Conservation (phyloP, 352 stramenopile species). For the Phytophthora pini region DNA sequence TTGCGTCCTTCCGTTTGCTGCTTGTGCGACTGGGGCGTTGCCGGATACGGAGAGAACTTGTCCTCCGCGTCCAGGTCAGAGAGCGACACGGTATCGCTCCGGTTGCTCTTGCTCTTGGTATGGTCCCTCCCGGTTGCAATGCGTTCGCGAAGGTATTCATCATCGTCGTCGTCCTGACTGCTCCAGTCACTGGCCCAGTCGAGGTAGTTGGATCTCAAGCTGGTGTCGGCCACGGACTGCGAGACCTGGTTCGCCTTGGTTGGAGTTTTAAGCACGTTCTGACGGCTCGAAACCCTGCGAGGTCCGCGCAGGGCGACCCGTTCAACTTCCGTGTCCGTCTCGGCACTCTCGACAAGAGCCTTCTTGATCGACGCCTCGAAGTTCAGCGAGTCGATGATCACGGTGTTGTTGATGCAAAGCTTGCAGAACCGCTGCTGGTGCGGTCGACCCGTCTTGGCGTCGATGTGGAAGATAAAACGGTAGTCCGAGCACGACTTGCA, state of each 20-base stretch:
- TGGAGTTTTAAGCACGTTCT: slow-evolving; percentile 27
- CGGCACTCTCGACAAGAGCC: slow-evolving; percentile 10
- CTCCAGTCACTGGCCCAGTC: slow-evolving; percentile 47
- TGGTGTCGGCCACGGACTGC: slow-evolving; percentile 34
- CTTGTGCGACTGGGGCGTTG: slow-evolving; percentile 26
- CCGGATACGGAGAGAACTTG: slow-evolving; percentile 45
- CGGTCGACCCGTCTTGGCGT: slow-evolving; percentile 42
- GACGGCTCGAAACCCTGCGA: slow-evolving; percentile 18
- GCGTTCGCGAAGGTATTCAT: slow-evolving; percentile 42
- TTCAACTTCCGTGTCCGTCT: slow-evolving; percentile 33
- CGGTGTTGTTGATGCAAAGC: slow-evolving; percentile 51
- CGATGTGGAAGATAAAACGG: slow-evolving; percentile 53
- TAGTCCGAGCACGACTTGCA: slow-evolving; percentile 58
- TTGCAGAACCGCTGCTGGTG: slow-evolving; percentile 55
- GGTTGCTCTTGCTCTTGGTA: slow-evolving; percentile 24
- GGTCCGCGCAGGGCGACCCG: slow-evolving; percentile 19
- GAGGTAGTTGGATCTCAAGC: slow-evolving; percentile 43
- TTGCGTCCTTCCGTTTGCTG: slow-evolving; percentile 45
- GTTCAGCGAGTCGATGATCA: slow-evolving; percentile 35
- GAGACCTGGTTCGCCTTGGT: slow-evolving; percentile 19
- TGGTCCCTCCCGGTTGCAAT: slow-evolving; percentile 10
- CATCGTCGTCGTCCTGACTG: slow-evolving; percentile 46
- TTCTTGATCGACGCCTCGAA: slow-evolving; percentile 44
- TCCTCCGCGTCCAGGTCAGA: slow-evolving; percentile 41
- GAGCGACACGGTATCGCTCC: slow-evolving; percentile 34